Evolutionary conservation across 176 grass and related monocot genomes (phyloP).

Genomic region (Triticum turgidum): DNA sequence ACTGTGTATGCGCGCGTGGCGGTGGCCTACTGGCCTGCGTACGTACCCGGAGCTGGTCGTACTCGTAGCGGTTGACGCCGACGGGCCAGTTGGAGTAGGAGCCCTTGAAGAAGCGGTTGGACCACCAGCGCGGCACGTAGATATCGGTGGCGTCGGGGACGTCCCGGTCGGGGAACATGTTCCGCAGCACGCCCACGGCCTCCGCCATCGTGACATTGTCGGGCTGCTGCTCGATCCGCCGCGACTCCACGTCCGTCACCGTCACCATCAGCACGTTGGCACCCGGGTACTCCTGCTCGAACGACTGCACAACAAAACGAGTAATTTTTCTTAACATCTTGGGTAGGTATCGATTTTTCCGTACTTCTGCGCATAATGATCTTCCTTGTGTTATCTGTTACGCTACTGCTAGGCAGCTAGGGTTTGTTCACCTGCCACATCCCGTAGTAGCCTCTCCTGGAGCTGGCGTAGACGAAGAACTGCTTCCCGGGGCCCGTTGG

Average conservation of each 20-base stretch:
- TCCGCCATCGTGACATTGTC: slow-evolving; percentile 50
- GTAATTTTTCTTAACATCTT: too few species aligned
- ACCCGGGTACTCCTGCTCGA: slow-evolving; percentile 53
- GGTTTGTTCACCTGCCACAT: slow-evolving; percentile 30
- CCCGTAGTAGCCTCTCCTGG: slow-evolving; percentile 61
- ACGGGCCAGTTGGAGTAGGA: slow-evolving; percentile 66
- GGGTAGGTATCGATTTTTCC: too few species aligned
- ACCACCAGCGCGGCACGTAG: slow-evolving; percentile 62
- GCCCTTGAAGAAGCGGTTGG: slow-evolving; percentile 56
- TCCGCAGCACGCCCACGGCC: slow-evolving; percentile 47
- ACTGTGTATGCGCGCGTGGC: too few species aligned
- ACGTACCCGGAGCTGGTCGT: slow-evolving; percentile 55
- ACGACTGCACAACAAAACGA: slow-evolving; percentile 19
- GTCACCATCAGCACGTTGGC: slow-evolving; percentile 59
- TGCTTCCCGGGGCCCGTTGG: slow-evolving; percentile 45
- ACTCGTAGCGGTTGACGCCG: slow-evolving; percentile 62
- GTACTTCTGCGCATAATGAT: too few species aligned
- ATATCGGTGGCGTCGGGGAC: slow-evolving; percentile 59
- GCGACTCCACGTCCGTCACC: slow-evolving; percentile 57
- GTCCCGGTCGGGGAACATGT: slow-evolving; percentile 46
- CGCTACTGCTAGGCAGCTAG: too few species aligned
- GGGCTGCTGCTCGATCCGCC: slow-evolving; percentile 60
- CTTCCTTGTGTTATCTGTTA: too few species aligned
- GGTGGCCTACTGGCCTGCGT: too few species aligned
- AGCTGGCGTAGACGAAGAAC: slow-evolving; percentile 63